Base-by-base conservation (phyloP, 331 rosid species). In the Malus hybrid region DNA sequence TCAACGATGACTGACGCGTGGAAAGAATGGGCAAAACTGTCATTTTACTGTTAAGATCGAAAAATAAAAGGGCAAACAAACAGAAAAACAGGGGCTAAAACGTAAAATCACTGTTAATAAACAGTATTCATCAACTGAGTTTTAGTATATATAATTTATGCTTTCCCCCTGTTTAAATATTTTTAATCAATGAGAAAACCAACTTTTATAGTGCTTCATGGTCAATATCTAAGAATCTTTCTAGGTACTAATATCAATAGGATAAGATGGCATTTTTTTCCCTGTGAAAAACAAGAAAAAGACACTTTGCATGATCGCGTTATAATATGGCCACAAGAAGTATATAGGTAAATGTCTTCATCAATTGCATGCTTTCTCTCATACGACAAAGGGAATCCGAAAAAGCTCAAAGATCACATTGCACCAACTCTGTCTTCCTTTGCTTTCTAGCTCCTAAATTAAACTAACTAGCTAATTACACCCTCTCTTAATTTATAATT, bases 351-450 rank as follows among this genome's bases (percentile, higher is more conserved):
- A 66, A 77, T 79, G 77, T 80, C 46, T 56, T 42, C 20, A 82
- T 82, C 73, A 61, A 58, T 58, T 87, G 78, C 82, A 82, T 76
- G 62, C 57, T 56, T 34, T 60, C 39, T 62, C 30, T 65, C 8
- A 66, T 68, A 77, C 79, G 76, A 69, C 81, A 52, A 69, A 84
- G 56, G 76, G 85, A 80, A 80, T 82, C 86, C 30, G 29, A 55
- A 82, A 69, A 81, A 72, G 71, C 77, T 67, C 79, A 74, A 20
- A 32, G 63, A 52, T 39, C 46, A 52, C 19, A 74, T 78, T 74
- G 20, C 66, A 62, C 20, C 66, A 28, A 62, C 34, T 28, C 66
- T 62, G 20, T 62, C 33, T 62, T 26, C n/a, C 66, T 16, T 7
- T 62, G 11, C 32, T 62, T 24, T 28, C 12, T 28, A 58, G 32